Evolutionary conservation across 345 rosid genomes (phyloP), one percentile per base, ranked within the genome.

Genomic region (Triadica sebifera): DNA sequence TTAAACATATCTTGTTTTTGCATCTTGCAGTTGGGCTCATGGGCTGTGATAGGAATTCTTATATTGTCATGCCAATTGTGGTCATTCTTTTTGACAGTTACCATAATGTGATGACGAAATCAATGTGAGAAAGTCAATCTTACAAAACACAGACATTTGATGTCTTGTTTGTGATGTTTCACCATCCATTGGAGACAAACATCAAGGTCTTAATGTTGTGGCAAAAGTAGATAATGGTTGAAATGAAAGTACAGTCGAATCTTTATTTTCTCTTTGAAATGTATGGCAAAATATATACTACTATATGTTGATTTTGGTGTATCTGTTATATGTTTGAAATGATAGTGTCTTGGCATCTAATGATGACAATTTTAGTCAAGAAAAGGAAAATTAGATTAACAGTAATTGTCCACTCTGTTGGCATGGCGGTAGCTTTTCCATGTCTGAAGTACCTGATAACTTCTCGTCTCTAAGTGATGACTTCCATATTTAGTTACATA

Each of bases 401-500:
- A 45, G n/a, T 20, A 24, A 56, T 20, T 15, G 37, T 20, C 59
- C 64, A 37, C 63, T 68, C 4, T 38, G 2, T 37, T 37, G 47
- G 34, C 59, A n/a, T 69, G 29, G 17, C 19, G n/a, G 2, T 57
- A 3, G 24, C 25, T 63, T 39, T 63, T 38, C 24, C 11, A 24
- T 46, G 51, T 46, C 38, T 45, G 37, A 22, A 65, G 53, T 13
- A 10, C 20, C 49, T 8, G 47, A n/a, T n/a, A n/a, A n/a, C 25
- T 45, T 22, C 17, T 46, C 3, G 45, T 16, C 16, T 25, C 10
- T 46, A 59, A 17, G 9, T 45, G 45, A 46, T 25, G 39, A 10
- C 45, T 71, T 58, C 74, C 74, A 71, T 45, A 45, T 24, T 22
- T 25, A 59, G 53, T 45, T 59, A 19, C 22, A 71, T 41, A 29